Evolutionary conservation across 169 alveolate species (phyloP), one percentile per base, ranked within the genome.

Genomic region (Cystoisospora suis): DNA sequence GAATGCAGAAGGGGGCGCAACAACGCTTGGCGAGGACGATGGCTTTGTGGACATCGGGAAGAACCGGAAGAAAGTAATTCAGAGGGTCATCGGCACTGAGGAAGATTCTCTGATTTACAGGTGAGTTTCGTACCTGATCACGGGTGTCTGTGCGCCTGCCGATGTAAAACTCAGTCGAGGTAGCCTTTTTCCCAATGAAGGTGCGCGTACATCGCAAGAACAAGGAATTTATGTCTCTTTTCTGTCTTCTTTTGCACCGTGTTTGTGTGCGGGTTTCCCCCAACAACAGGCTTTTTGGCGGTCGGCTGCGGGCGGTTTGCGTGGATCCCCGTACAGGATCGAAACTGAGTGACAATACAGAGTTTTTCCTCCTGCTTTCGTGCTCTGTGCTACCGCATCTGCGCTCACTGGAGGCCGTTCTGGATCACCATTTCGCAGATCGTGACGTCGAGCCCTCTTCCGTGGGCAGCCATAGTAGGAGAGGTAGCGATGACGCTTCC

Each of bases 261-360:
- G n/a, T n/a, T n/a, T n/a, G n/a, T n/a, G n/a, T n/a, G n/a, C n/a
- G n/a, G n/a, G n/a, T n/a, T n/a, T n/a, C n/a, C n/a, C n/a, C n/a
- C n/a, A n/a, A n/a, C n/a, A n/a, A n/a, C 79, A 65, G 79, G 42
- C 79, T 65, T 23, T 65, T 65, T 65, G 79, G 79, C 0, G 79
- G 79, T 29, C 42, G 15, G 5, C 29, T 65, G 42, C 15, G 79
- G 36, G 79, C 29, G 79, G 29, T 38, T 65, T 65, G 46, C 36
- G 79, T 65, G 15, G 79, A 65, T 23, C 79, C 79, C 3, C 79
- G 79, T 12, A 65, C 79, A 29, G 79, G 79, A 6, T 65, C 79
- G 79, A 65, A 65, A 23, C 79, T 65, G 27, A 65, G 79, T 44
- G 79, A 65, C 7, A 40, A 44, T 38, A 65, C 29, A 44, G 79